phyloP scores from a whole-genome alignment of 768 basidiomycete species.

The Pluteus cervinus region DNA sequence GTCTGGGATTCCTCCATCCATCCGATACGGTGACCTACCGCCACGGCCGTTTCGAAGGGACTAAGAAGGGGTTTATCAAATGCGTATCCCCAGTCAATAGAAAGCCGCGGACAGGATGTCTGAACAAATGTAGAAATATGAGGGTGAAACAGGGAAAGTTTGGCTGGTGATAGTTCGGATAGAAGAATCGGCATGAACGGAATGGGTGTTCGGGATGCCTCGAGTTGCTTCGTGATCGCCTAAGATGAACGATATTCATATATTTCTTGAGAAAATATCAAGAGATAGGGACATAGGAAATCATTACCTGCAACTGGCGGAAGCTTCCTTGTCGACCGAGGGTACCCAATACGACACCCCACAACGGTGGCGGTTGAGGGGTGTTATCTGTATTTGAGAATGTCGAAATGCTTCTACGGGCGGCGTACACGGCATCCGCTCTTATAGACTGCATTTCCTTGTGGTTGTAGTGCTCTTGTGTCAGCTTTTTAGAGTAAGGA shows the following conservation, averaged over 20 bases:
- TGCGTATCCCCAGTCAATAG: slow-evolving; percentile 99
- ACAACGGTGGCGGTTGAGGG: slow-evolving; percentile 30
- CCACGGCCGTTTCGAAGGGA: slow-evolving; percentile 91
- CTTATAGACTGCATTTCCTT: slow-evolving; percentile 76
- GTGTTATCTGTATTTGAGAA: slow-evolving; percentile 15
- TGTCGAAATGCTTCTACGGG: slow-evolving; percentile 54
- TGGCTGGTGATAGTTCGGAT: slow-evolving; percentile 95
- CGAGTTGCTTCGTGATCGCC: slow-evolving; percentile 72
- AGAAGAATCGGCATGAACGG: slow-evolving; percentile 89
- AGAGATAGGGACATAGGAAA: background rate
- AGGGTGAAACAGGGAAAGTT: slow-evolving; percentile 76
- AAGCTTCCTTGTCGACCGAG: slow-evolving; percentile 92
- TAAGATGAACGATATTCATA: slow-evolving; percentile 17
- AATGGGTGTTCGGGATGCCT: slow-evolving; percentile 44
- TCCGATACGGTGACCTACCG: slow-evolving; percentile 57
- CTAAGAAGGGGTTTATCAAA: slow-evolving; percentile 85
- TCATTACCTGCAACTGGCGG: slow-evolving; percentile 71
- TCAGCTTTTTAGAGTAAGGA: slow-evolving; percentile 96
- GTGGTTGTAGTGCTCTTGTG: slow-evolving; percentile 88
- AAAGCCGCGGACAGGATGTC: slow-evolving; percentile 92
- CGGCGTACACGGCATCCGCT: slow-evolving; percentile 68
- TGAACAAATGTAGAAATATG: slow-evolving; percentile 90
- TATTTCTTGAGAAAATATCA: background rate
- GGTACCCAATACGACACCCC: slow-evolving; percentile 94
- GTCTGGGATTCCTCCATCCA: slow-evolving; percentile 48